Evolutionary conservation across 1,139 yeast genomes (phyloP).

Genomic region (Lodderomyces orthopsilosis): DNA sequence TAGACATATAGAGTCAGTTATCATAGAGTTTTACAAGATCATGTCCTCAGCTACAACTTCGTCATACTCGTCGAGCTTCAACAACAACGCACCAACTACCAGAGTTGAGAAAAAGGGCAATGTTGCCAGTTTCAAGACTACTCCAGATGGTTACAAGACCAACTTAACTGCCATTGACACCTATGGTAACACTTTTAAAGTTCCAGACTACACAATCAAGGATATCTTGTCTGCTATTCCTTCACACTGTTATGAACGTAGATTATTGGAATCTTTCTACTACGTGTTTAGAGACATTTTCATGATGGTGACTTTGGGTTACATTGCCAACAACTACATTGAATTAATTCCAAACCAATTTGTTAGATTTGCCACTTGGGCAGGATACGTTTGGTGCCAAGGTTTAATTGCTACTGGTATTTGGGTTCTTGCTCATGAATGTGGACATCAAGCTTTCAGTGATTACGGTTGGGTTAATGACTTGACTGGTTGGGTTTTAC

Average conservation of each 20-base stretch:
- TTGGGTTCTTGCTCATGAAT: slow-evolving; percentile 66
- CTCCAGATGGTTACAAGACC: slow-evolving; percentile 16
- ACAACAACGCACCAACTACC: slow-evolving; percentile 6
- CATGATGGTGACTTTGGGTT: slow-evolving; percentile 41
- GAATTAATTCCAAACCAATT: slow-evolving; percentile 45
- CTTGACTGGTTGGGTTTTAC: slow-evolving; percentile 58
- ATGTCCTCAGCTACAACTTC: slow-evolving; percentile 14
- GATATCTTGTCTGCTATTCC: slow-evolving; percentile 62
- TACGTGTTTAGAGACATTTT: slow-evolving; percentile 59
- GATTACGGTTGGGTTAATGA: slow-evolving; percentile 57
- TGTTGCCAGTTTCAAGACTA: slow-evolving; percentile 31
- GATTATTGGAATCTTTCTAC: slow-evolving; percentile 45
- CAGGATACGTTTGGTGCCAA: slow-evolving; percentile 40
- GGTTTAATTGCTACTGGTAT: slow-evolving; percentile 54
- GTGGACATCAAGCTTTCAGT: slow-evolving; percentile 64
- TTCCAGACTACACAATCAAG: slow-evolving; percentile 62
- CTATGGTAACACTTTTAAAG: slow-evolving; percentile 54
- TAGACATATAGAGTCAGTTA: neutral
- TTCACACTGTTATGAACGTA: slow-evolving; percentile 58
- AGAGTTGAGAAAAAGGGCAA: slow-evolving; percentile 33
- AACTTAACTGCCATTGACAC: slow-evolving; percentile 47
- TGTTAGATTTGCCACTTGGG: slow-evolving; percentile 58
- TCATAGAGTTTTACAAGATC: no score
- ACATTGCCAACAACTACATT: slow-evolving; percentile 46
- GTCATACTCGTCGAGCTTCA: slow-evolving; percentile 9